These are phyloP conservation scores for Cicer chorassanicum DNA, from an alignment of 306 rosid genomes.

Conservation along the genomic window DNA sequence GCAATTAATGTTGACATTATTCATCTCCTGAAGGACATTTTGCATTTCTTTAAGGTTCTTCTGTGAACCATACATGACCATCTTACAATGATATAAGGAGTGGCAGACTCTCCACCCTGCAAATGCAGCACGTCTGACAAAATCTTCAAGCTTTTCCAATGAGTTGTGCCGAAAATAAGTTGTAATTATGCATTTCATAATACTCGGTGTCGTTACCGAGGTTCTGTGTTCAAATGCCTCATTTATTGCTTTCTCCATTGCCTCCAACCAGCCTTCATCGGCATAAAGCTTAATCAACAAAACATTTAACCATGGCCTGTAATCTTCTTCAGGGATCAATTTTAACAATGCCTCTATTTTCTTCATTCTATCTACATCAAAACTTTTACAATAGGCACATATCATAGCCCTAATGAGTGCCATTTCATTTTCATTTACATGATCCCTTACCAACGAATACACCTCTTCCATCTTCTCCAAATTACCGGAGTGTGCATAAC, in stretches of 20 bases:
- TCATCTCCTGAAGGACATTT: constrained; percentile 70
- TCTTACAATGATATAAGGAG: constrained; percentile 78
- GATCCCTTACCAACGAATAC: constrained; percentile 58
- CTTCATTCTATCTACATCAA: constrained; percentile 53
- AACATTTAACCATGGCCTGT: constrained; percentile 79
- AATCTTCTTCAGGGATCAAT: constrained; percentile 66
- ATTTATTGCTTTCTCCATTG: constrained; percentile 73
- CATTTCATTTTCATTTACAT: constrained; percentile 46
- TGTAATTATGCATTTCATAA: constrained; percentile 61
- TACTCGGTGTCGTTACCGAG: constrained; percentile 31
- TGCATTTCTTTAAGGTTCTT: constrained; percentile 69
- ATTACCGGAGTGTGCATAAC: constrained; percentile 71
- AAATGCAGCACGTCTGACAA: constrained; percentile 67
- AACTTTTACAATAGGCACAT: constrained; percentile 80
- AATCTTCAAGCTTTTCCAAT: constrained; percentile 62
- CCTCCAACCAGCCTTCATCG: constrained; percentile 60
- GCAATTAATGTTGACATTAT: constrained; percentile 39
- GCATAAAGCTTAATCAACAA: constrained; percentile 73
- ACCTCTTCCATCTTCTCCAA: constrained; percentile 77
- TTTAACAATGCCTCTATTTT: constrained; percentile 61
- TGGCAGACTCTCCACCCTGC: constrained; percentile 71
- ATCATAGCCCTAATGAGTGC: constrained; percentile 72
- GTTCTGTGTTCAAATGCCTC: constrained; percentile 71
- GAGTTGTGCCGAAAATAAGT: constrained; percentile 70
- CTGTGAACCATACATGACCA: constrained; percentile 70